Evolutionary conservation across 2,329 filamentous ascomycete genomes (phyloP).

Genomic region (Monosporascus sp.): DNA sequence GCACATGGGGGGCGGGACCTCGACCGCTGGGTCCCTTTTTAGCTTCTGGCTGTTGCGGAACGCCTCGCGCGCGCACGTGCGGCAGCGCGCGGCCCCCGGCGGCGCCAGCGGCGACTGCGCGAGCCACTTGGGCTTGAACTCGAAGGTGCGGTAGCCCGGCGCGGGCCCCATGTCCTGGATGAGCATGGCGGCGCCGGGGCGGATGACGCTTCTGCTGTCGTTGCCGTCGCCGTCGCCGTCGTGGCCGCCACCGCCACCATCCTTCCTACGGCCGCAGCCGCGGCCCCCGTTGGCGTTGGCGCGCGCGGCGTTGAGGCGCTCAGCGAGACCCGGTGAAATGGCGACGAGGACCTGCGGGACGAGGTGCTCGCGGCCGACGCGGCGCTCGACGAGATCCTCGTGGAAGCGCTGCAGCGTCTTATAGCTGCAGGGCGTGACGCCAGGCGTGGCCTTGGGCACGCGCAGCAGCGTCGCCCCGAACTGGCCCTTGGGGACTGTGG

Average conservation of each 20-base stretch:
- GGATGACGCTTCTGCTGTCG: conserved; percentile 30
- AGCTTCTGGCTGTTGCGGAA: conserved; percentile 40
- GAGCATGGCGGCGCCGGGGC: conserved; percentile 60
- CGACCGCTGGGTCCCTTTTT: conserved; percentile 24
- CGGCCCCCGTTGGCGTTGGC: conserved; percentile 41
- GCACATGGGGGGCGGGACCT: conserved; percentile 46
- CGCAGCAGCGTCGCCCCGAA: conserved; percentile 50
- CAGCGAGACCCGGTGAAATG: conserved; percentile 35
- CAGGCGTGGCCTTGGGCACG: conserved; percentile 50
- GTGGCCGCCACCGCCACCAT: conserved; percentile 34
- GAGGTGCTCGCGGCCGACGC: conserved; percentile 31
- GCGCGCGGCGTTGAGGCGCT: conserved; percentile 49
- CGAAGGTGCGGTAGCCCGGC: conserved; percentile 43
- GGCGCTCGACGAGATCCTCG: conserved; percentile 46
- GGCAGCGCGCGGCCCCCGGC: conserved; percentile 55
- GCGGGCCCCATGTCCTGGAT: conserved; percentile 66
- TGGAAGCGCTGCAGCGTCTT: conserved; percentile 42
- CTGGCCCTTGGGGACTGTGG: conserved; percentile 23
- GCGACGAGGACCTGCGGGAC: conserved; percentile 26
- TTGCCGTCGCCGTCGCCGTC: conserved; percentile 40
- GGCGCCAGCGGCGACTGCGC: conserved; percentile 70
- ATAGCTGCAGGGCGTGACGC: conserved; percentile 41
- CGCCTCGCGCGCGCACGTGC: conserved; percentile 62
- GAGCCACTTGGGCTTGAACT: conserved; percentile 86
- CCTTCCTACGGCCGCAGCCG: conserved; percentile 20